A percentile compares a stretch with the other conserved stretches of the same genome.
Evolutionary conservation across 2,329 filamentous ascomycete genomes (phyloP).

Genomic region (Colletotrichum cuscutae): DNA sequence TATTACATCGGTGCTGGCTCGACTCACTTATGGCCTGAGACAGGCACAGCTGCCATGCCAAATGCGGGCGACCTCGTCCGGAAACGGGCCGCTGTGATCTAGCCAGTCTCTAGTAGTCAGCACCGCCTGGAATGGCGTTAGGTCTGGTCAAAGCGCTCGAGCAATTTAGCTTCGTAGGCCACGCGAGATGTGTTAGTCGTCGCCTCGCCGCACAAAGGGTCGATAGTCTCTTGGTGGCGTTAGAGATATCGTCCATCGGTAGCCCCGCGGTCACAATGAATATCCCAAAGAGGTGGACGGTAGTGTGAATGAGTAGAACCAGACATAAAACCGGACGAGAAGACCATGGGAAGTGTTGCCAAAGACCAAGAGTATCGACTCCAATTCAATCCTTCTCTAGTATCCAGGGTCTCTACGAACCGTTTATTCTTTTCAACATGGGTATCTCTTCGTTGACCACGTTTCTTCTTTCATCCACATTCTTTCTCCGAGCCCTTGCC

Average conservation of each 20-base stretch:
- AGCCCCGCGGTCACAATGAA: neutral
- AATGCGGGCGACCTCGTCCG: neutral
- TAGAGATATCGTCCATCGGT: neutral
- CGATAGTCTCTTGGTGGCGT: neutral
- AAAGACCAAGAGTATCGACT: neutral
- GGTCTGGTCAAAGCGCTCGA: neutral
- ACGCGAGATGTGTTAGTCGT: neutral
- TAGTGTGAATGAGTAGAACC: neutral
- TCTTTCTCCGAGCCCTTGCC: slow-evolving; percentile 4
- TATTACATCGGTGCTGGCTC: neutral
- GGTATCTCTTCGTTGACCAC: neutral
- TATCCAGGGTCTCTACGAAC: neutral
- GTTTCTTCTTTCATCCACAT: slow-evolving; percentile 7
- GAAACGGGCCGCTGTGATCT: neutral
- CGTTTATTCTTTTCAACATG: neutral
- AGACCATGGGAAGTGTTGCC: rapidly evolving
- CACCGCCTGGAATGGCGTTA: neutral
- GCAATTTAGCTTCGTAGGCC: neutral
- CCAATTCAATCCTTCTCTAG: neutral
- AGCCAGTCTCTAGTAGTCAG: neutral
- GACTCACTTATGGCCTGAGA: neutral
- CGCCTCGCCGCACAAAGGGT: slow-evolving; percentile 7
- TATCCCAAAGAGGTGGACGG: neutral
- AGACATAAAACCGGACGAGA: neutral
- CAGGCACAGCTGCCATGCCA: neutral